These are phyloP conservation scores for Vigna angularis DNA, from an alignment of 306 rosid species.

Conservation along the genomic window DNA sequence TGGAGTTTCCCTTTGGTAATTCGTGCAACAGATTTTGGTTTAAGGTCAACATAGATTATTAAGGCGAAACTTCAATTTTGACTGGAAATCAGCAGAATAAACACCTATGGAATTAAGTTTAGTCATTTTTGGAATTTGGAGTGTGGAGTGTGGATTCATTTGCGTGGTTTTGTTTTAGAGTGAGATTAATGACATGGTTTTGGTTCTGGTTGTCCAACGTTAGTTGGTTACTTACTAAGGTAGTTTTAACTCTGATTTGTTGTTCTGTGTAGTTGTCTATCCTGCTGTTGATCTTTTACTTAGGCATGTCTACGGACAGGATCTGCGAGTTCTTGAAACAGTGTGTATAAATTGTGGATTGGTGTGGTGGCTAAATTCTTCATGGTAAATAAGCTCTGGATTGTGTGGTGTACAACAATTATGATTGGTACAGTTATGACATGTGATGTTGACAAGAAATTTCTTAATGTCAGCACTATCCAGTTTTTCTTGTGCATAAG, in stretches of 20 bases:
- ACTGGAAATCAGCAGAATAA: background rate
- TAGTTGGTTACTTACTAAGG: background rate
- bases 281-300: background rate
- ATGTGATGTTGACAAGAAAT: constrained; percentile 28
- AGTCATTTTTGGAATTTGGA: constrained; percentile 19
- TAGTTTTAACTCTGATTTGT: constrained; percentile 18
- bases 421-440: background rate
- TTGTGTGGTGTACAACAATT: constrained; percentile 14
- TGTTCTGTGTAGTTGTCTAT: constrained; percentile 1
- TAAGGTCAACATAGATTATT: background rate
- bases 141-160: constrained; percentile 43
- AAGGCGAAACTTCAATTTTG: background rate
- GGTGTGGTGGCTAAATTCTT: background rate
- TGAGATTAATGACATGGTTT: constrained; percentile 34
- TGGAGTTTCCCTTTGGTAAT: background rate
- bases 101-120: background rate
- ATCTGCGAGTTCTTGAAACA: constrained; percentile 29
- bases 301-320: constrained; percentile 3
- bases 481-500: constrained; percentile 12
- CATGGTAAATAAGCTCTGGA: constrained; percentile 13
- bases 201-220: constrained; percentile 17
- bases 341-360: constrained; percentile 21
- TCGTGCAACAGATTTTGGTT: background rate
- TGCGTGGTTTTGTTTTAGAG: constrained; percentile 23
- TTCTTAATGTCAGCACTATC: constrained; percentile 5